phyloP scores from a whole-genome alignment of 352 stramenopile genomes.

The Phytophthora tentaculata region DNA sequence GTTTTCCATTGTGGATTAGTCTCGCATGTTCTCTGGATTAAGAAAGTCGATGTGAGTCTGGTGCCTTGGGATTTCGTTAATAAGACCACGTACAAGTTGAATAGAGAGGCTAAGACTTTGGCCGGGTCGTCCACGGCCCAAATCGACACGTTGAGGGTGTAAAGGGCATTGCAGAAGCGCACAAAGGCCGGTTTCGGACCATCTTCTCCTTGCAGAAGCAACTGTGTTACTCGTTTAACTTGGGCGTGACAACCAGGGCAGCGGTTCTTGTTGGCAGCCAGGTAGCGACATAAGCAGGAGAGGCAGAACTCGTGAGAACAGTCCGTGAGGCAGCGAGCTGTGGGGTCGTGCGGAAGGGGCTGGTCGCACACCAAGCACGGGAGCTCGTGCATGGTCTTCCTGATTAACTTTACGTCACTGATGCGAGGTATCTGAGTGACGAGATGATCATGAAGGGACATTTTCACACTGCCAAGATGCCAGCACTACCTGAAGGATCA shows the following conservation, averaged over 20 bases:
- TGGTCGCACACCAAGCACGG: constrained; percentile 67
- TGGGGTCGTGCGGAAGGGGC: constrained; percentile 39
- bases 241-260: constrained; percentile 66
- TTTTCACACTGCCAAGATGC: constrained; percentile 39
- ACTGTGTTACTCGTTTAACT: constrained; percentile 69
- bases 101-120: constrained; percentile 64
- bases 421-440: constrained; percentile 1
- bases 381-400: constrained; percentile 17
- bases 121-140: constrained; percentile 79
- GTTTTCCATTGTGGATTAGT: constrained; percentile 80
- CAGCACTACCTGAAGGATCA: constrained; percentile 48
- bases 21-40: constrained; percentile 65
- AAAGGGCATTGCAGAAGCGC: constrained; percentile 84
- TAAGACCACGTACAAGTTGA: constrained; percentile 64
- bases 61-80: neutral
- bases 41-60: neutral
- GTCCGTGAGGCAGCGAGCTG: constrained; percentile 70
- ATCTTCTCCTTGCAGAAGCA: constrained; percentile 27
- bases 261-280: constrained; percentile 65
- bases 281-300: constrained; percentile 59
- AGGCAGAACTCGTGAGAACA: constrained; percentile 87
- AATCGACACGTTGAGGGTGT: constrained; percentile 81
- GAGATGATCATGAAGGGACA: constrained; percentile 28
- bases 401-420: neutral
- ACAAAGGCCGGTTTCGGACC: constrained; percentile 53